Evolutionary conservation across 164 flowering plant species (phyloP).

Genomic region (Kalanchoe fedtschenkoi): DNA sequence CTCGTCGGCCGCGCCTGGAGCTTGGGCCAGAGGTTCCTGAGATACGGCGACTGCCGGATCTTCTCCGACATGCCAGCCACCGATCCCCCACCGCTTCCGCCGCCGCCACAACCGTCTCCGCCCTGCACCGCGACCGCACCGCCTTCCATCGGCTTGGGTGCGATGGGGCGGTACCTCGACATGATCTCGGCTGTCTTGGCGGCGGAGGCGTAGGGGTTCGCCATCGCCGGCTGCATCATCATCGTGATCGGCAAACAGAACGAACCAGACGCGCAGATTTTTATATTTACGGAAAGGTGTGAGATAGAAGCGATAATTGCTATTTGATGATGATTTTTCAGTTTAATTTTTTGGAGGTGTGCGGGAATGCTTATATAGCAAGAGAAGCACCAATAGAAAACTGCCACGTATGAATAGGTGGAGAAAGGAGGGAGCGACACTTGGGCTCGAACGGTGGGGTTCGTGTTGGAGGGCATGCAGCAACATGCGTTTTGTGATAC

Average conservation of each 20-base stretch:
- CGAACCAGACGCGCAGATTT: not conserved
- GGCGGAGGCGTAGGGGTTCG: constrained; percentile 29
- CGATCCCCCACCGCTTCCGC: not conserved
- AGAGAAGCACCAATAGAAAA: constrained; percentile 20
- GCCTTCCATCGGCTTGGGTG: constrained; percentile 62
- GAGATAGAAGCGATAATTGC: not conserved
- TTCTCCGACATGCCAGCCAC: constrained; percentile 19
- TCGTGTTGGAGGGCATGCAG: constrained; percentile 35
- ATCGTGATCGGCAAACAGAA: not conserved
- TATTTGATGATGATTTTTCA: not conserved
- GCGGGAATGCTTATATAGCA: constrained; percentile 4
- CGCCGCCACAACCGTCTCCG: not conserved
- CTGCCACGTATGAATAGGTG: constrained; percentile 22
- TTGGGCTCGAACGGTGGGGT: constrained; percentile 33
- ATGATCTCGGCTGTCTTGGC: constrained; percentile 76
- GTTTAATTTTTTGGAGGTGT: not conserved
- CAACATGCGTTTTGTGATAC: not conserved
- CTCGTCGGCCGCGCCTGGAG: constrained; percentile 53
- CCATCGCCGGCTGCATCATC: constrained; percentile 44
- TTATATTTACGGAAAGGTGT: not conserved
- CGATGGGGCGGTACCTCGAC: constrained; percentile 90
- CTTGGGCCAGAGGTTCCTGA: constrained; percentile 36
- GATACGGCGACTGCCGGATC: constrained; percentile 34
- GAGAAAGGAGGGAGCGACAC: constrained; percentile 28
- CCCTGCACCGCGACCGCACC: not conserved